A percentile compares a stretch with the other conserved stretches of the same genome.
Conservation (phyloP, 805 yeast genomes). For the Hanseniaspora thailandica region DNA sequence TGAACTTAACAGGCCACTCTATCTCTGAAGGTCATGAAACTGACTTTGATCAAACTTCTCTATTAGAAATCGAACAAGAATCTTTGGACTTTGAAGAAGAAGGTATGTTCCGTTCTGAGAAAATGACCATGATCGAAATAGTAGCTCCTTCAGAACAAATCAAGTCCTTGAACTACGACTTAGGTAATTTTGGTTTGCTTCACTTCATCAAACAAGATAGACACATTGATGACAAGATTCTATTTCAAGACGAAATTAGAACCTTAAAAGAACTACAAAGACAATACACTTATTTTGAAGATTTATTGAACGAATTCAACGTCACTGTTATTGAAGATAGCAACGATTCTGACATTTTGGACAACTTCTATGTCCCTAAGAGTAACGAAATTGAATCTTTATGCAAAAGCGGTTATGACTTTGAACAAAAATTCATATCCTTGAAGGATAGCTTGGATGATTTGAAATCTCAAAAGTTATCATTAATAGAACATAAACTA, state of each 20-base stretch:
- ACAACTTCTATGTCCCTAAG: conserved; percentile 28
- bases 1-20: not conserved
- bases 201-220: conserved; percentile 40
- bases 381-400: conserved; percentile 64
- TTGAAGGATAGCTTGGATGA: conserved; percentile 58
- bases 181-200: conserved; percentile 76
- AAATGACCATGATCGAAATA: conserved; percentile 85
- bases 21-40: not conserved
- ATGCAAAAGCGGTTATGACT: conserved; percentile 45
- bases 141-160: conserved; percentile 85
- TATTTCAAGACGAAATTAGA: conserved; percentile 82
- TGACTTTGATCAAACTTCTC: not conserved
- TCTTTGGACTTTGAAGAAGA: conserved; percentile 21
- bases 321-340: conserved; percentile 32
- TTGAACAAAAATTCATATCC: conserved; percentile 66
- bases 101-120: conserved; percentile 67
- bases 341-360: conserved; percentile 20
- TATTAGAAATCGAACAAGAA: not conserved
- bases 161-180: conserved; percentile 69
- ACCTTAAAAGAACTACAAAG: conserved; percentile 77
- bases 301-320: conserved; percentile 40
- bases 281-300: conserved; percentile 51
- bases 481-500: conserved; percentile 51
- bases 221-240: conserved; percentile 46
- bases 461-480: conserved; percentile 43